Conservation (phyloP, 106 monocot genomes). For the Dendrobium huoshanense region DNA sequence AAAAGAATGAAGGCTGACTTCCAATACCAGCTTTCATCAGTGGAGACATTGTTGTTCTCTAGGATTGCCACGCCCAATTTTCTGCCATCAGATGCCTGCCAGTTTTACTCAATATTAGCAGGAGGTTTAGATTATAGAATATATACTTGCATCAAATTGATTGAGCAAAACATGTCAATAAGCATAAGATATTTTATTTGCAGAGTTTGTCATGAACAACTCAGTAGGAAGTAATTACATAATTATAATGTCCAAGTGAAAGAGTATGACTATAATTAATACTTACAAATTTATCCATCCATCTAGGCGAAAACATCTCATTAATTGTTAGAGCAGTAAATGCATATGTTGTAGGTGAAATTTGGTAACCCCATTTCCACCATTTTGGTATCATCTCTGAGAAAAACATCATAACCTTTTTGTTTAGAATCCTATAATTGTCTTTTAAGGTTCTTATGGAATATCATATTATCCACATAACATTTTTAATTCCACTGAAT, state of each 20-base stretch:
- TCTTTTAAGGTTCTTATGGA: not conserved
- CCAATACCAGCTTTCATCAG: conserved; percentile 72
- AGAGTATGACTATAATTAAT: not conserved
- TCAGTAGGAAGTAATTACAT: not conserved
- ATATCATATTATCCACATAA: not conserved
- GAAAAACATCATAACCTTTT: not conserved
- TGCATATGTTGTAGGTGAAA: conserved; percentile 55
- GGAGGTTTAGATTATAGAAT: not conserved
- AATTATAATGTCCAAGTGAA: not conserved
- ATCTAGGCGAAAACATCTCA: conserved; percentile 63
- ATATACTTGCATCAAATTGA: not conserved
- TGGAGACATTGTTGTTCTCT: conserved; percentile 36
- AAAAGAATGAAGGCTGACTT: conserved; percentile 65
- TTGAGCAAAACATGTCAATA: not conserved
- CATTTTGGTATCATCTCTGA: conserved; percentile 63
- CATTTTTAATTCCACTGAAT: not conserved
- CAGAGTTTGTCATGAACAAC: not conserved
- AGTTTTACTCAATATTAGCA: not conserved
- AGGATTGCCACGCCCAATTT: conserved; percentile 44
- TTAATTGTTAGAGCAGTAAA: conserved; percentile 59
- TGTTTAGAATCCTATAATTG: not conserved
- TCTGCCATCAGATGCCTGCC: conserved; percentile 20
- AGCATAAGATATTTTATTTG: not conserved
- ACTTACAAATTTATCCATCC: conserved; percentile 49
- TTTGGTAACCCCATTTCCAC: conserved; percentile 79